These are phyloP conservation scores for Colletotrichum zoysiae DNA, from an alignment of 2,329 filamentous ascomycete species.

Conservation along the genomic window DNA sequence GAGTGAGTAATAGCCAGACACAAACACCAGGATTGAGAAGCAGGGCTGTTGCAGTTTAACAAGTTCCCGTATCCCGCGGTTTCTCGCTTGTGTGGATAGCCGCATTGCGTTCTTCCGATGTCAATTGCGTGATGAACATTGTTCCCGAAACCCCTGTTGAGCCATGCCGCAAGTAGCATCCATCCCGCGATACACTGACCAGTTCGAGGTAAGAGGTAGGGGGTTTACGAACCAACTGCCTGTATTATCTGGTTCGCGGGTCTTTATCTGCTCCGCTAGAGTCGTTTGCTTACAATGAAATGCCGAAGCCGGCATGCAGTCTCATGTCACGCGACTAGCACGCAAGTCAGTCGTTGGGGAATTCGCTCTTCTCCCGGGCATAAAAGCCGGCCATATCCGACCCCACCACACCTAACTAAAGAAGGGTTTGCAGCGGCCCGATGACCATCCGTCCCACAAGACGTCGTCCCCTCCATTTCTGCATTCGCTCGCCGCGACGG, in stretches of 20 bases:
- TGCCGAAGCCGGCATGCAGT: slow-evolving; percentile 12
- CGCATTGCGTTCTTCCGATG: slow-evolving; percentile 1
- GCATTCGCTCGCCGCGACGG: slow-evolving; percentile 1
- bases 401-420: neutral
- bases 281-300: neutral
- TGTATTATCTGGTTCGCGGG: neutral
- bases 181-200: neutral
- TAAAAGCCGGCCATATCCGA: slow-evolving; percentile 12
- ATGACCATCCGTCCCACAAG: neutral
- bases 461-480: slow-evolving; percentile 2
- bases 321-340: slow-evolving; percentile 1
- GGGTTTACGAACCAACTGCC: neutral
- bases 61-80: neutral
- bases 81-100: neutral
- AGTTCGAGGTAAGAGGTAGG: neutral
- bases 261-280: neutral
- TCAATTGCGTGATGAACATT: slow-evolving; percentile 18
- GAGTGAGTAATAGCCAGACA: neutral
- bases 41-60: neutral
- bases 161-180: neutral
- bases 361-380: neutral
- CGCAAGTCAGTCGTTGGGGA: neutral
- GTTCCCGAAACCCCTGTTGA: neutral
- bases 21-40: neutral
- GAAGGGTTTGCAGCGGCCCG: slow-evolving; percentile 9